phyloP scores from a whole-genome alignment of 768 basidiomycete genomes.

The Candolleomyces aberdarensis region DNA sequence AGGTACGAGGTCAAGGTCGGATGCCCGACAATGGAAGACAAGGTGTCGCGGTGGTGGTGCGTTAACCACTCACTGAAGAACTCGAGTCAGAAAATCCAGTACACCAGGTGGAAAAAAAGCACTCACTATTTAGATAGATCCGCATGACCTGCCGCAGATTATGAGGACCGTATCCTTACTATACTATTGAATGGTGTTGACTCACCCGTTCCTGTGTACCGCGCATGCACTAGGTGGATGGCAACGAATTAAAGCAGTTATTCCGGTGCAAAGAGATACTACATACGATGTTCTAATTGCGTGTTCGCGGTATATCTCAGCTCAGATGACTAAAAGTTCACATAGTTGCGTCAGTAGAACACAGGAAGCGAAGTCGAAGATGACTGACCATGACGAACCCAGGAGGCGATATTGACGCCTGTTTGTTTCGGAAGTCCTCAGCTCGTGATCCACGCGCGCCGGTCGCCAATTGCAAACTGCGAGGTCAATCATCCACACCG shows the following conservation, averaged over 20 bases:
- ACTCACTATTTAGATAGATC: slow-evolving; percentile 94
- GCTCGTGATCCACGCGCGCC: slow-evolving; percentile 5
- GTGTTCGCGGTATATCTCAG: slow-evolving; percentile 95
- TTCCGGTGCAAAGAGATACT: neutral
- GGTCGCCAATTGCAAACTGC: neutral
- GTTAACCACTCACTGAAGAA: slow-evolving; percentile 88
- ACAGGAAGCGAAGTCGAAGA: slow-evolving; percentile 7
- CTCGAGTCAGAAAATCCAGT: neutral
- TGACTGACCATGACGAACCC: slow-evolving; percentile 38
- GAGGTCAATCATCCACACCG: neutral
- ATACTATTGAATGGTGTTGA: slow-evolving; percentile 12
- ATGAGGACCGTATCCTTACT: slow-evolving; percentile 7
- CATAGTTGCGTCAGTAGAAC: slow-evolving; percentile 8
- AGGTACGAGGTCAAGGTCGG: slow-evolving; percentile 81
- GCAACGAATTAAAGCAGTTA: slow-evolving; percentile 9
- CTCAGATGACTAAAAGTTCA: slow-evolving; percentile 69
- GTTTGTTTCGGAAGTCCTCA: slow-evolving; percentile 23
- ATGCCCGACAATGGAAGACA: slow-evolving; percentile 90
- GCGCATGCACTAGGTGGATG: slow-evolving; percentile 72
- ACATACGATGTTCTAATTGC: slow-evolving; percentile 89
- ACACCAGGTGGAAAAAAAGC: slow-evolving; percentile 7
- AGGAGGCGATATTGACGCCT: slow-evolving; percentile 25
- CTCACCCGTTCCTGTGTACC: slow-evolving; percentile 93
- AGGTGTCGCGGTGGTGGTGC: slow-evolving; percentile 96
- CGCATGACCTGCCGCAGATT: slow-evolving; percentile 69